Base-by-base conservation (phyloP, 163 green algal genomes). In the Prototheca wickerhamii region DNA sequence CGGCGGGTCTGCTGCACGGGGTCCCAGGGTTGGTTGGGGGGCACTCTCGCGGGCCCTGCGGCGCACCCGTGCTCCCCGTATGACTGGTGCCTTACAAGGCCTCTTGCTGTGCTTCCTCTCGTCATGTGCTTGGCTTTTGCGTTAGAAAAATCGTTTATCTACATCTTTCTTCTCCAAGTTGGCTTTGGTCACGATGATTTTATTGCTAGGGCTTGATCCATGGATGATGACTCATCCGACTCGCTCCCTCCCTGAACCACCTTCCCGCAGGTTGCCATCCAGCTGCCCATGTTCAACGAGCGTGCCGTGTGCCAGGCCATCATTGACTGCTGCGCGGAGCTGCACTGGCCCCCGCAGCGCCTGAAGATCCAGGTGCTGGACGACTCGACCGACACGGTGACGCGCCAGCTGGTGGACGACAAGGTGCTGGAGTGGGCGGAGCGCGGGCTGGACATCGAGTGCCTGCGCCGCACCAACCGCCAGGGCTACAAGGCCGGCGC, bases 271-370 rank as follows among this genome's bases (percentile, higher is more conserved):
- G 85, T 94, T 5, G 84, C 84, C 4, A 76, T 95, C n/a, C 87
- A 95, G 77, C 84, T 95, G 28, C 86, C 87, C 21, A 95, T 95
- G 86, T 95, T 93, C 74, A 95, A 95, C 58, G 87, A 95, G 68
- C 70, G 76, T 18, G 77, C 76, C 10, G 83, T 90, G 51, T 88
- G 83, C 66, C 77, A 90, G 67, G 73, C 74, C 55, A 86, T 87
- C 75, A 90, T 90, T 50, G 81, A 89, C 71, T 84, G 67, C 60
- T 84, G 78, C 25, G 83, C 74, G 60, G 70, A 86, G 67, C 62
- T 94, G 68, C 58, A 84, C 17, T 95, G 87, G 87, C 87, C 87
- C 7, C 52, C 69, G 10, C 64, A 73, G n/a, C 75, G 82, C 12
- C 73, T 92, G 20, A 75, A 79, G 21, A 76, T 94, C 17, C 81